A percentile compares a stretch with the other conserved stretches of the same genome.
phyloP scores from a whole-genome alignment of 257 asterid species.

The Dorcoceras hygrometricum region DNA sequence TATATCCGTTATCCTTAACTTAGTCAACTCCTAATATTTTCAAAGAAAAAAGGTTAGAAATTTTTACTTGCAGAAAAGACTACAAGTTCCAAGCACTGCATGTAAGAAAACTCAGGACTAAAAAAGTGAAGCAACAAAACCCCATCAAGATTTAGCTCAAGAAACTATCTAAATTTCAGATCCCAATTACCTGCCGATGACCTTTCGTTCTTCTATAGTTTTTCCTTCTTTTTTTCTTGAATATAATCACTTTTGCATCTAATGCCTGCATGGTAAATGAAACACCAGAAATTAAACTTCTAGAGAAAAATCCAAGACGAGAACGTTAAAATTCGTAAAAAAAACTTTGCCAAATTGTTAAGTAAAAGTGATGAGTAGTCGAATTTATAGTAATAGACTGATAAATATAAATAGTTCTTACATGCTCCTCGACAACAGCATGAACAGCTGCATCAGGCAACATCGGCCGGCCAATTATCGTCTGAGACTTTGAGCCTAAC shows the following conservation, averaged over 20 bases:
- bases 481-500: constrained; percentile 72
- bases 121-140: not conserved
- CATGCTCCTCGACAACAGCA: constrained; percentile 98
- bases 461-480: constrained; percentile 85
- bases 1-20: constrained; percentile 80
- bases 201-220: constrained; percentile 88
- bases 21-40: constrained; percentile 69
- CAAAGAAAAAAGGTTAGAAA: not conserved
- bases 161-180: constrained; percentile 9
- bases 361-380: not conserved
- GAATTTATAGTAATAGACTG: constrained; percentile 5
- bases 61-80: constrained; percentile 7
- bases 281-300: not conserved
- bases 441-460: constrained; percentile 92
- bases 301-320: not conserved
- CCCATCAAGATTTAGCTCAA: not conserved
- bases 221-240: constrained; percentile 97
- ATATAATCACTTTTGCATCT: constrained; percentile 90
- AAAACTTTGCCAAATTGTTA: not conserved
- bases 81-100: not conserved
- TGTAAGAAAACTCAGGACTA: not conserved
- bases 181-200: constrained; percentile 77
- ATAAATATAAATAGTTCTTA: constrained; percentile 39
- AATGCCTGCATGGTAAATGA: constrained; percentile 54
- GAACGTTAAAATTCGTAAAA: not conserved